A percentile compares a stretch with the other conserved stretches of the same genome.
Conservation (phyloP, 805 yeast genomes). For the Saccharomyces cerevisiae region DNA sequence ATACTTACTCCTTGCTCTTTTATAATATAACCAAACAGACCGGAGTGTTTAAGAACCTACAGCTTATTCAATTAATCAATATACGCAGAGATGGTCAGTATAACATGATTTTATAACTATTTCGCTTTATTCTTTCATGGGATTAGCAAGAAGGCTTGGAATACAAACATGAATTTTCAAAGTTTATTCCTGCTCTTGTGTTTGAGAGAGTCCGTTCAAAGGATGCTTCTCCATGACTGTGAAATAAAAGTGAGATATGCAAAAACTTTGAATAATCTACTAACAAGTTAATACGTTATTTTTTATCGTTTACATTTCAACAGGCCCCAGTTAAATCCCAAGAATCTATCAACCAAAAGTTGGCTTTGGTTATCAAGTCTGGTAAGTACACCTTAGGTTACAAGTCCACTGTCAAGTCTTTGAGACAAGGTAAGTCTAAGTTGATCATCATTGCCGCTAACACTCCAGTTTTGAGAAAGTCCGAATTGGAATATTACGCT, state of each 20-base stretch:
- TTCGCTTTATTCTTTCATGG: not conserved
- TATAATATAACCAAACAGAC: slow-evolving; percentile 39
- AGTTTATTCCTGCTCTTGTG: not conserved
- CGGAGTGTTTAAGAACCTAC: slow-evolving; percentile 69
- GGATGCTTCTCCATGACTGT: too few species aligned
- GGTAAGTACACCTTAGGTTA: slow-evolving; percentile 99
- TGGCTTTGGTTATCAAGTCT: slow-evolving; percentile 95
- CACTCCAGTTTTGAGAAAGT: slow-evolving; percentile 99
- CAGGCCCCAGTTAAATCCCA: slow-evolving; percentile 91
- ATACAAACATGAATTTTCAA: not conserved
- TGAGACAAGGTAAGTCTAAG: slow-evolving; percentile 99
- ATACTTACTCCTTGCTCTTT: not conserved
- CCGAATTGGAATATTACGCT: slow-evolving; percentile 99
- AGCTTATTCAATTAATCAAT: slow-evolving; percentile 24
- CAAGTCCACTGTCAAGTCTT: slow-evolving; percentile 96
- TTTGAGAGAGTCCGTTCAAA: too few species aligned
- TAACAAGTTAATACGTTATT: slow-evolving; percentile 35
- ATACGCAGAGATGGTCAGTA: slow-evolving; percentile 98
- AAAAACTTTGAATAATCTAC: slow-evolving; percentile 2
- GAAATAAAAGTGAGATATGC: slow-evolving; percentile 4
- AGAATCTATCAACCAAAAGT: slow-evolving; percentile 95
- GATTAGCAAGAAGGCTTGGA: not conserved
- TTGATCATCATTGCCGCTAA: slow-evolving; percentile 95
- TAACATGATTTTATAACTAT: slow-evolving; percentile 14
- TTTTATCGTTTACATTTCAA: slow-evolving; percentile 1